These are phyloP conservation scores for Coniochaeta sp. DNA, from an alignment of 2,329 filamentous ascomycete genomes.

Conservation along the genomic window DNA sequence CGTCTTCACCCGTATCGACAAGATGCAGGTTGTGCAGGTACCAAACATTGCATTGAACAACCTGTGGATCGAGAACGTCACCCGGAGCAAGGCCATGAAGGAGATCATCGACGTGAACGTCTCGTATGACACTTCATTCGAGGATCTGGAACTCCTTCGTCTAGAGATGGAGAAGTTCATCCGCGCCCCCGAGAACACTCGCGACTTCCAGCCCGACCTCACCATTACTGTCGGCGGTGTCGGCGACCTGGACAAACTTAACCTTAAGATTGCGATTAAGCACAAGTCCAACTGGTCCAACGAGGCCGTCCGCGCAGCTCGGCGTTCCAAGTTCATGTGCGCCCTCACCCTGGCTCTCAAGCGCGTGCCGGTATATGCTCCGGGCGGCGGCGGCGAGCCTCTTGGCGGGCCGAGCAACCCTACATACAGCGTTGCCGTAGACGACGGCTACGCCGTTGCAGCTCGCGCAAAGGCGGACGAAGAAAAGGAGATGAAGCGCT, in stretches of 20 bases:
- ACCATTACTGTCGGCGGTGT: slow-evolving; percentile 72
- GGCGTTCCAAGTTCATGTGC: slow-evolving; percentile 95
- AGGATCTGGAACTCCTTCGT: slow-evolving; percentile 81
- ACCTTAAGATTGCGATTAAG: slow-evolving; percentile 74
- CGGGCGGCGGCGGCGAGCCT: slow-evolving; percentile 62
- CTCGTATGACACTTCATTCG: slow-evolving; percentile 79
- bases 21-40: slow-evolving; percentile 68
- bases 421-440: slow-evolving; percentile 70
- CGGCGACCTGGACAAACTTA: slow-evolving; percentile 80
- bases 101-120: slow-evolving; percentile 76
- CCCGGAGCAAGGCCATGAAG: slow-evolving; percentile 85
- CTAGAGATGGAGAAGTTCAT: slow-evolving; percentile 83
- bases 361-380: slow-evolving; percentile 77
- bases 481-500: slow-evolving; percentile 56
- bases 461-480: slow-evolving; percentile 54
- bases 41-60: slow-evolving; percentile 90
- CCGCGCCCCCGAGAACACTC: slow-evolving; percentile 70
- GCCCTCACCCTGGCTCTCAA: slow-evolving; percentile 79
- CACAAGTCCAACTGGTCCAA: slow-evolving; percentile 95
- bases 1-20: slow-evolving; percentile 78
- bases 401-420: slow-evolving; percentile 67
- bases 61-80: slow-evolving; percentile 92
- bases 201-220: slow-evolving; percentile 86
- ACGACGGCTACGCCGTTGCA: slow-evolving; percentile 57
- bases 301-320: slow-evolving; percentile 70